A percentile compares a stretch with the other conserved stretches of the same genome.
Evolutionary conservation across 106 monocot species (phyloP).

Genomic region (Xerophyta viscosa): DNA sequence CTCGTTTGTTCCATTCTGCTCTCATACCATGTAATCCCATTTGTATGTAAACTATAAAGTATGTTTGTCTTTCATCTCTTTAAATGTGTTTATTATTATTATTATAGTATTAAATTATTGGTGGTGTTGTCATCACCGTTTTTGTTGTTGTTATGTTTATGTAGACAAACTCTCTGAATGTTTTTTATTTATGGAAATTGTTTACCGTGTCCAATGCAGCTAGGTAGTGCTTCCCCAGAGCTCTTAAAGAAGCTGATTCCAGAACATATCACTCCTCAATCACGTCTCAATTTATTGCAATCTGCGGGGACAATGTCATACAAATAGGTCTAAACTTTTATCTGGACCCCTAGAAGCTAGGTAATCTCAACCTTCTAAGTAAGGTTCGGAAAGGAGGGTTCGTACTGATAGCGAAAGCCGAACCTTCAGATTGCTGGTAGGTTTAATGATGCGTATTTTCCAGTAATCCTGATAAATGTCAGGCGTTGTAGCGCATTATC

Average conservation of each 20-base stretch:
- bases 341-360: neutral
- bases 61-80: no score
- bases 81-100: no score
- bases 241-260: conserved; percentile 60
- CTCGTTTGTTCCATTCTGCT: no score
- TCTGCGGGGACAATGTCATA: conserved; percentile 36
- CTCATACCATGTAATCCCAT: neutral
- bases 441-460: neutral
- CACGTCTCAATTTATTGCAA: conserved; percentile 26
- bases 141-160: neutral
- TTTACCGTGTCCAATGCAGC: conserved; percentile 20
- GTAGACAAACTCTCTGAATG: no score
- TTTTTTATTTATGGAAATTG: neutral
- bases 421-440: neutral
- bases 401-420: neutral
- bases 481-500: neutral
- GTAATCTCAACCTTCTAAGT: neutral
- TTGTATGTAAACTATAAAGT: neutral
- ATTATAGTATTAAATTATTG: neutral
- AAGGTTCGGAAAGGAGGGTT: neutral
- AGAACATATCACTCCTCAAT: conserved; percentile 43
- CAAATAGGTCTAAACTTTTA: neutral
- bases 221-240: conserved; percentile 49
- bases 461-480: neutral
- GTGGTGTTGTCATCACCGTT: neutral